Evolutionary conservation across 495 filamentous ascomycete genomes (phyloP).

Genomic region (Trichoderma reesei): DNA sequence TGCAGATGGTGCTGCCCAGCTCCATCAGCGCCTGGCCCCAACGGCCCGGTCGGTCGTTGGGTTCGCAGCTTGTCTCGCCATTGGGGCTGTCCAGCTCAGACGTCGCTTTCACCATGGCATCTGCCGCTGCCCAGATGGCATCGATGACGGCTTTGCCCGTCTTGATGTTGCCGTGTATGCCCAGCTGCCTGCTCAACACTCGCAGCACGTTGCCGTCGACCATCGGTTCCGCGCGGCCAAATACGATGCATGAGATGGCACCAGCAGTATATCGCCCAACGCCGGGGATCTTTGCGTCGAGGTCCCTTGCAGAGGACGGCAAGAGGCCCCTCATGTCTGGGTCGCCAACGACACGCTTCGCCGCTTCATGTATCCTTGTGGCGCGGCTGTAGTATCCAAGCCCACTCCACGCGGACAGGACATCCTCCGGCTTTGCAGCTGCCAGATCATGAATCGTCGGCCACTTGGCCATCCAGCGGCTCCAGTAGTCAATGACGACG

Average conservation of each 20-base stretch:
- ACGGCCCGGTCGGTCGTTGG: slow-evolving; percentile 29
- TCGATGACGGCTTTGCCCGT: slow-evolving; percentile 27
- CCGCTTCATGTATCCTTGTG: slow-evolving; percentile 29
- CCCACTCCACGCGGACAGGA: slow-evolving; percentile 31
- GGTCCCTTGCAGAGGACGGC: slow-evolving; percentile 21
- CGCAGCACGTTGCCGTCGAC: slow-evolving; percentile 41
- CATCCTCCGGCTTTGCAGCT: slow-evolving; percentile 25
- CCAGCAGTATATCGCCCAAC: slow-evolving; percentile 40
- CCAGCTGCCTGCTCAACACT: slow-evolving; percentile 35
- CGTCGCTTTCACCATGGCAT: slow-evolving; percentile 21
- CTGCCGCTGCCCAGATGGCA: slow-evolving; percentile 34
- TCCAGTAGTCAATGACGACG: slow-evolving; percentile 34
- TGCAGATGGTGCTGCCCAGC: slow-evolving; percentile 37
- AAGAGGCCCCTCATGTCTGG: slow-evolving; percentile 20
- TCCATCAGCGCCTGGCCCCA: slow-evolving; percentile 44
- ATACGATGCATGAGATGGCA: slow-evolving; percentile 37
- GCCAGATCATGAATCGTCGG: slow-evolving; percentile 31
- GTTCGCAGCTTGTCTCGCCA: not conserved
- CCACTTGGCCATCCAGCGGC: slow-evolving; percentile 34
- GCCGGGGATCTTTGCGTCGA: slow-evolving; percentile 28
- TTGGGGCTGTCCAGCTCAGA: slow-evolving; percentile 14
- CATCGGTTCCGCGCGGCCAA: slow-evolving; percentile 32
- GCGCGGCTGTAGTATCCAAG: slow-evolving; percentile 39
- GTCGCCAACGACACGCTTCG: slow-evolving; percentile 24
- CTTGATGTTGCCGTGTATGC: slow-evolving; percentile 32